Base-by-base conservation (phyloP, 108 stramenopile species). In the Aurantiochytrium sp. region DNA sequence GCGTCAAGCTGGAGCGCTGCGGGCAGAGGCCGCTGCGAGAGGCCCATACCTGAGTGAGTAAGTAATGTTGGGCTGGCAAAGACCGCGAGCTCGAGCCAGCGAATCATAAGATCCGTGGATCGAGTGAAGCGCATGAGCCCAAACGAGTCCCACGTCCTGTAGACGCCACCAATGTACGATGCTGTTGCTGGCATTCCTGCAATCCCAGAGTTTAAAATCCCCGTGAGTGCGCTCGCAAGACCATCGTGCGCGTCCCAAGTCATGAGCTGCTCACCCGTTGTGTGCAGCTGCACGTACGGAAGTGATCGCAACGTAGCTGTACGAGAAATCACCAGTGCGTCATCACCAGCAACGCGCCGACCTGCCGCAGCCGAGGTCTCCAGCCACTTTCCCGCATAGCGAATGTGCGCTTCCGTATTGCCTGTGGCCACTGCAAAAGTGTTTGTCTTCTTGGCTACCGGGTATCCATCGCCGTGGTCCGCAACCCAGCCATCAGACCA, bases 11-110 rank as follows among this genome's bases (percentile, higher is more conserved):
- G 18, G 35, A 69, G 42, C 25, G 64, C 64, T 18, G 64, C 35
- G 18, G 64, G 64, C 21, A 69, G 14, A 14, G 14, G 35, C 35
- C 64, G 64, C 25, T 12, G 42, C 19, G 76, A 53, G 44, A 83
- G 51, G 49, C 51, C 49, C 49, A 35, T 6, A 16, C 76, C 76
- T 0, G 28, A 3, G 28, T 83, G 76, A 6, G 76, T 53, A 6
- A 83, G 25, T 2, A 83, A 45, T 21, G 49, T 25, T 16, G 76
- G 49, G 76, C 51, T 53, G 10, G 76, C 76, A 83, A 83, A 83
- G 76, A 83, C 76, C 51, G 76, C 45, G 23, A 83, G 45, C 76
- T 83, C 76, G n/a, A 83, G 51, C 76, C 76, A 83, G 76, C 76
- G 76, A 35, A 83, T 53, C n/a, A 83, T 47, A 3, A 83, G 76